Conservation (phyloP, 176 grass and related monocot genomes). For the Musa troglodytarum region DNA sequence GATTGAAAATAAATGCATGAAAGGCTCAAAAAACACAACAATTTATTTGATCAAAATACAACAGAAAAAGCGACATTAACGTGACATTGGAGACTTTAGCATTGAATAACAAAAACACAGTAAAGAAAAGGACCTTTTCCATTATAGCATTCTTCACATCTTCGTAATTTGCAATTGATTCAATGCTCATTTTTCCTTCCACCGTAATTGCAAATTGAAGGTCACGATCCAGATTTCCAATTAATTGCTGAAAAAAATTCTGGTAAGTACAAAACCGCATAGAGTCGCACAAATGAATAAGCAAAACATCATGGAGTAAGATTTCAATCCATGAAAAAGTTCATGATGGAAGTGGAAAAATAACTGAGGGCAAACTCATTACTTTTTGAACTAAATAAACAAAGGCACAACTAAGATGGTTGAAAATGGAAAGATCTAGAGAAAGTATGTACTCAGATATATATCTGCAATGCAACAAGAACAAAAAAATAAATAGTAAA, state of each 20-base stretch:
- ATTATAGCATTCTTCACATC: slow-evolving; percentile 91
- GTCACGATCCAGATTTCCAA: slow-evolving; percentile 91
- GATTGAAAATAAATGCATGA: no score
- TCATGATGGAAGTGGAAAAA: neutral
- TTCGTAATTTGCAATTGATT: slow-evolving; percentile 84
- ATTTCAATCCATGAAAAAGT: neutral
- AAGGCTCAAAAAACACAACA: no score
- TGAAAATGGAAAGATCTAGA: neutral
- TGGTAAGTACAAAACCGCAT: neutral
- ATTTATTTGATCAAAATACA: neutral
- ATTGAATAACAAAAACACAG: neutral
- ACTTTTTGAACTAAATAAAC: neutral
- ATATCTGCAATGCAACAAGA: no score
- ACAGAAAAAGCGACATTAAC: neutral
- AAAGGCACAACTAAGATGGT: neutral
- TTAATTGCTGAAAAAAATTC: slow-evolving; percentile 57
- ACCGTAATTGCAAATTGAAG: slow-evolving; percentile 84
- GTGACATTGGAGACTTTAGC: neutral
- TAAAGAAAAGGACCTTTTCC: slow-evolving; percentile 50
- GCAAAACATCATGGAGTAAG: neutral
- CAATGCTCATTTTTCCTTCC: slow-evolving; percentile 86
- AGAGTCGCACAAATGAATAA: neutral
- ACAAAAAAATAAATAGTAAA: no score
- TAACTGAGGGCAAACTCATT: neutral
- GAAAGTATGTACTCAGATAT: neutral